Conservation (phyloP, 345 rosid genomes). For the Zanthoxylum bungeanum region DNA sequence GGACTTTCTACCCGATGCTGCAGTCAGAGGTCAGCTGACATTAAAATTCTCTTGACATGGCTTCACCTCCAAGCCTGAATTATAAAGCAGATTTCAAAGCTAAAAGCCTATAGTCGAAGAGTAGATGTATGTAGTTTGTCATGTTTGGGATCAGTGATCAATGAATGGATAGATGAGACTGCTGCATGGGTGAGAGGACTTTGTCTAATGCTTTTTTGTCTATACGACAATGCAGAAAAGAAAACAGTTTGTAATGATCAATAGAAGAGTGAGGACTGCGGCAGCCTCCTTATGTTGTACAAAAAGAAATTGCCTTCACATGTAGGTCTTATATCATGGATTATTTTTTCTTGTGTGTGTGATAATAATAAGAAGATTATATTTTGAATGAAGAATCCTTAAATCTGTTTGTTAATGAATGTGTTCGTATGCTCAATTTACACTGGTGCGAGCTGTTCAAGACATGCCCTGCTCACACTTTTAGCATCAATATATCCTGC, state of each 20-base stretch:
- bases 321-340: slow-evolving; percentile 23
- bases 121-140: slow-evolving; percentile 17
- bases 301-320: slow-evolving; percentile 15
- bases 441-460: background rate
- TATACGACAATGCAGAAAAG: slow-evolving; percentile 12
- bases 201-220: slow-evolving; percentile 14
- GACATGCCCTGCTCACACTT: too few species aligned
- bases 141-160: slow-evolving; percentile 12
- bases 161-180: slow-evolving; percentile 1
- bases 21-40: slow-evolving; percentile 70
- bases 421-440: background rate
- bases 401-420: background rate
- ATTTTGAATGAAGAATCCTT: slow-evolving; percentile 1
- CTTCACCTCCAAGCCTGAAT: background rate
- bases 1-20: slow-evolving; percentile 87
- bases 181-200: slow-evolving; percentile 18
- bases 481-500: background rate
- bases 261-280: slow-evolving; percentile 24
- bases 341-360: slow-evolving; percentile 15
- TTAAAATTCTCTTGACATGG: slow-evolving; percentile 6
- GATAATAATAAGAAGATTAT: slow-evolving; percentile 22
- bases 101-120: slow-evolving; percentile 1
- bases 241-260: slow-evolving; percentile 27
- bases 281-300: slow-evolving; percentile 38
- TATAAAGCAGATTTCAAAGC: slow-evolving; percentile 6